Conservation (phyloP, 2,329 filamentous ascomycete genomes). For the Delphinella strobiligena region DNA sequence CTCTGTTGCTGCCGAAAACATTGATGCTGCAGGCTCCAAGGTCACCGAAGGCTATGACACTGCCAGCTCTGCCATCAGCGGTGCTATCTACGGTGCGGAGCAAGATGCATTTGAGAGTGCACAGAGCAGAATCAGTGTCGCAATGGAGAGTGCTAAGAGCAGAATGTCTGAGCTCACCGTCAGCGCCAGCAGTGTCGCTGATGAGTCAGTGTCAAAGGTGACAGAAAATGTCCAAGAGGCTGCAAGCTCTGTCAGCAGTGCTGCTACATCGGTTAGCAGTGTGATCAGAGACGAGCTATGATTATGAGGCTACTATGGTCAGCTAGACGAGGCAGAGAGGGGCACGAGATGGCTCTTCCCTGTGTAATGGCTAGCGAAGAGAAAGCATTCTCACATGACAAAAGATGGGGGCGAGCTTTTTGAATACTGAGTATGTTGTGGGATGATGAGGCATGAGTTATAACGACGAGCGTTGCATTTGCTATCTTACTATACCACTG, state of each 20-base stretch:
- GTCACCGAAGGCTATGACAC: conserved; percentile 29
- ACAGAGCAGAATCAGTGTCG: conserved; percentile 27
- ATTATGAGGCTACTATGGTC: not conserved
- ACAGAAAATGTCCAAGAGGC: conserved; percentile 33
- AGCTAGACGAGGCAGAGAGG: not conserved
- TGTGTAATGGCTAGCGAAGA: no score
- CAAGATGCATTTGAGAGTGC: conserved; percentile 37
- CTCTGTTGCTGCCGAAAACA: conserved; percentile 32
- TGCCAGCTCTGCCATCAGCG: conserved; percentile 34
- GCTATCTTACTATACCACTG: not conserved
- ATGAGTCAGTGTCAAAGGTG: conserved; percentile 18
- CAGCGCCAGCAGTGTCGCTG: conserved; percentile 17
- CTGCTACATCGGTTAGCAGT: conserved; percentile 28
- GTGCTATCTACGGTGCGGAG: conserved; percentile 39
- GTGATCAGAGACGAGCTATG: conserved; percentile 19
- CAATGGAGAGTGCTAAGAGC: conserved; percentile 32
- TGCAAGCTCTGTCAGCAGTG: conserved; percentile 33
- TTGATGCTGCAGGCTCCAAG: conserved; percentile 17
- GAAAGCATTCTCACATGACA: no score
- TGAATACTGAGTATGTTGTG: not conserved
- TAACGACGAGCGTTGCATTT: not conserved
- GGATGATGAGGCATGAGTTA: not conserved
- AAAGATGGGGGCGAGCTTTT: not conserved
- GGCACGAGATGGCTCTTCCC: not conserved
- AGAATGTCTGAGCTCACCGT: conserved; percentile 28